phyloP scores from a whole-genome alignment of 139 green algal species.

The Axilococcus clingmanii region DNA sequence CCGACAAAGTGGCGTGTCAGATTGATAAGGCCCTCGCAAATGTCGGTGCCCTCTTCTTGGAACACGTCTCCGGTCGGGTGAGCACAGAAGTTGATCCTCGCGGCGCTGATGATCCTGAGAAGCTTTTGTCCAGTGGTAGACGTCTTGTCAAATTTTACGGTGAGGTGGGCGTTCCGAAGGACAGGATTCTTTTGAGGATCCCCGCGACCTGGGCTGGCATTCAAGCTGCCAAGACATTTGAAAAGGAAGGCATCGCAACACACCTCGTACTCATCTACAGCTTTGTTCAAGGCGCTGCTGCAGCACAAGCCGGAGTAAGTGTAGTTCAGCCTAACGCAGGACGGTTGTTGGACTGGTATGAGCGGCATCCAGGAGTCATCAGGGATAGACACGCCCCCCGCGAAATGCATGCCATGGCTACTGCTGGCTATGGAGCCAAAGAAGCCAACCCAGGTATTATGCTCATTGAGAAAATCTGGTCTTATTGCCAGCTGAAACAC shows the following conservation, averaged over 20 bases:
- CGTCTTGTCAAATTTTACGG: slow-evolving; percentile 41
- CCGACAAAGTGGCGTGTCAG: slow-evolving; percentile 14
- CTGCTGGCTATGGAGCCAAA: slow-evolving; percentile 23
- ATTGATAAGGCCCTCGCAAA: slow-evolving; percentile 71
- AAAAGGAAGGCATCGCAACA: slow-evolving; percentile 51
- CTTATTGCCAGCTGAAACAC: slow-evolving; percentile 53
- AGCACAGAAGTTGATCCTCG: slow-evolving; percentile 67
- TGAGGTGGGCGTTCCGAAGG: slow-evolving; percentile 40
- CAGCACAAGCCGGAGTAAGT: slow-evolving; percentile 57
- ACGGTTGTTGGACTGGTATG: slow-evolving; percentile 75
- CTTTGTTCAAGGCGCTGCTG: slow-evolving; percentile 61
- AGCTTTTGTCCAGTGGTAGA: slow-evolving; percentile 33
- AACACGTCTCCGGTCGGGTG: slow-evolving; percentile 58
- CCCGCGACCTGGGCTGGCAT: slow-evolving; percentile 72
- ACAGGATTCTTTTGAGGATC: slow-evolving; percentile 56
- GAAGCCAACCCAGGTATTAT: slow-evolving; percentile 50
- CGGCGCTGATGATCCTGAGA: slow-evolving; percentile 46
- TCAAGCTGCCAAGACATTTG: slow-evolving; percentile 52
- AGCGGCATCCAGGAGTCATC: slow-evolving; percentile 63
- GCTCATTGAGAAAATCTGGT: slow-evolving; percentile 62
- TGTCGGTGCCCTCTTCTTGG: slow-evolving; percentile 51
- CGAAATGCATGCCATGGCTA: slow-evolving; percentile 15
- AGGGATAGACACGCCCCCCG: slow-evolving; percentile 38
- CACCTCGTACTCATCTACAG: slow-evolving; percentile 57
- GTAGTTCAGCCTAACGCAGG: slow-evolving; percentile 73